Conservation (phyloP, 805 yeast genomes). For the Monosporozyma servazzii region DNA sequence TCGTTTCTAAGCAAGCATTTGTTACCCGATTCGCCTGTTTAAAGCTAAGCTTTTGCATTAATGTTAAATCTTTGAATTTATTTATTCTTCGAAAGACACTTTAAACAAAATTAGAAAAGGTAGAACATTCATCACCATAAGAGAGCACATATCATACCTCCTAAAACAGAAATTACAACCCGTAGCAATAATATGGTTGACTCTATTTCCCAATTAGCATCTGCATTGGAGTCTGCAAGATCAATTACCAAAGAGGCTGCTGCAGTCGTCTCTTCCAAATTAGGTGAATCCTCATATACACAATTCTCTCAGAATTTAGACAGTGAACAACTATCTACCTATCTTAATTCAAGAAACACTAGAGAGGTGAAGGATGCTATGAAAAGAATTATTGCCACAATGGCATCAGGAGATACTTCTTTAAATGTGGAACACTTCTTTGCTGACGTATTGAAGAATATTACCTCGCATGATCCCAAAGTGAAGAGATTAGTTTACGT, state of each 20-base stretch:
- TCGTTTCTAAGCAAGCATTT: background rate
- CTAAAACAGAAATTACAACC: no score
- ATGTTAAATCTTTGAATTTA: background rate
- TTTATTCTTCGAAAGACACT: background rate
- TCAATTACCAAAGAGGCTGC: constrained; percentile 79
- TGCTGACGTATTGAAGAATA: constrained; percentile 84
- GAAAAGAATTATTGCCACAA: constrained; percentile 42
- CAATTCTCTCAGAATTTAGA: constrained; percentile 36
- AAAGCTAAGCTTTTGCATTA: background rate
- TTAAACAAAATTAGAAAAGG: background rate
- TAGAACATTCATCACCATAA: background rate
- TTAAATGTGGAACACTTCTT: constrained; percentile 43
- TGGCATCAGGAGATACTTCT: constrained; percentile 34
- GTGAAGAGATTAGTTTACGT: constrained; percentile 69
- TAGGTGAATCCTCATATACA: constrained; percentile 51
- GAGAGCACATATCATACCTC: background rate
- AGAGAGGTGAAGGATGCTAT: constrained; percentile 54
- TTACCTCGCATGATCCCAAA: constrained; percentile 55
- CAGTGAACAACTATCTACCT: constrained; percentile 55
- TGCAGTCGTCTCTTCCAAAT: constrained; percentile 59
- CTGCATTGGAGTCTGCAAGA: constrained; percentile 71
- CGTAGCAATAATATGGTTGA: constrained; percentile 38
- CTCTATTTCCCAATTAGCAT: constrained; percentile 52
- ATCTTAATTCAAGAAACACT: constrained; percentile 60
- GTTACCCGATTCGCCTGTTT: background rate